Base-by-base conservation (phyloP, 331 rosid genomes). In the Acacia pycnantha region DNA sequence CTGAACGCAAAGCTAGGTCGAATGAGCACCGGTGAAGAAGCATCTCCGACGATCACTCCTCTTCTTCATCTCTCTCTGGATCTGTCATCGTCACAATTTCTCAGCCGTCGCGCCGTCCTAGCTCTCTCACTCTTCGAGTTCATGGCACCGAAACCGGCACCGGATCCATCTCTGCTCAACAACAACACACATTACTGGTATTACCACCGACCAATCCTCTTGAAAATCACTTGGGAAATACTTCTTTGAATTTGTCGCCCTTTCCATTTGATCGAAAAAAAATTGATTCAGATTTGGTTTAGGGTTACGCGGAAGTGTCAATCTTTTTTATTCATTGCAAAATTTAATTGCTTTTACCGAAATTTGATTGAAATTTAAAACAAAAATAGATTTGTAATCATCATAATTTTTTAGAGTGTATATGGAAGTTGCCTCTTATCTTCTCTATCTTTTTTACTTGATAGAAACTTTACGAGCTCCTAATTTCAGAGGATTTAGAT, bases 181-280 rank as follows among this genome's bases (percentile, higher is more conserved):
- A 89, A 64, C 40, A 83, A 44, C 81, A 46, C 61, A 70, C 78
- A 9, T 56, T 89, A 70, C 76, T 86, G 75, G 88, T 85, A 78
- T 61, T 19, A 24, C 46, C 46, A 43, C 11, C 5, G 0, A 4
- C 5, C 37, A 35, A 35, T 35, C 37, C 37, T 53, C 59, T 53
- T 19, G 59, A 53, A 53, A 19, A 53, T 19, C 58, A 16, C n/a
- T 16, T 16, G 58, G 59, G 59, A 53, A 16, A 53, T 19, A 53
- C n/a, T 53, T 5, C 59, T 19, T 19, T 19, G 24, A 19, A 53
- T 19, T 53, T 18, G 24, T 53, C 16, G 11, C n/a, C 2, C n/a
- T 50, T 50, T 50, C 3, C 18, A 53, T 53, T 53, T 19, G 11
- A 53, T 22, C 37, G 37, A 6, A 3, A 53, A 19, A n/a, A 53